These are phyloP conservation scores for Litsea cubeba DNA, from an alignment of 164 flowering plant genomes.

Conservation along the genomic window DNA sequence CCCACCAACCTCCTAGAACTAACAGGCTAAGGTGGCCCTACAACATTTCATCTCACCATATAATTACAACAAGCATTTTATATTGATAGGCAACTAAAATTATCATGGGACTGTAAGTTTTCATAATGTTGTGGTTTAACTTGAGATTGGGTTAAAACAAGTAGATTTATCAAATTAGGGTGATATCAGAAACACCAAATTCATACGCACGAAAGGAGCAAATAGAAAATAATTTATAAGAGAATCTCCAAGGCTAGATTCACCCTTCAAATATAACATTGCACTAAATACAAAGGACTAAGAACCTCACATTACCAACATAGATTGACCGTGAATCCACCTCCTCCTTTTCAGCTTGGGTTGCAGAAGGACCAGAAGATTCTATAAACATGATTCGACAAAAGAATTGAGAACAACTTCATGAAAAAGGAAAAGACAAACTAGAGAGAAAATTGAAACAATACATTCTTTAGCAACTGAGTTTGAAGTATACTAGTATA, in stretches of 20 bases:
- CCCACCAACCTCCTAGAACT: too few relatives aligned
- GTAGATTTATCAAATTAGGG: neutral
- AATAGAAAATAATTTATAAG: neutral
- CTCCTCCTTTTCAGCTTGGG: conserved; percentile 60
- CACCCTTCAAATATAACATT: neutral
- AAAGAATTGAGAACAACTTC: neutral
- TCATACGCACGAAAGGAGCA: neutral
- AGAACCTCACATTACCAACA: conserved; percentile 75
- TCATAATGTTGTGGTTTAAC: neutral
- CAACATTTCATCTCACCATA: too few relatives aligned
- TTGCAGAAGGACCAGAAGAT: conserved; percentile 45
- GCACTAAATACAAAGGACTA: neutral
- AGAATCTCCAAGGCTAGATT: neutral
- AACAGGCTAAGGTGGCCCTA: too few relatives aligned
- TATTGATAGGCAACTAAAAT: too few relatives aligned
- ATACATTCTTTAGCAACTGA: neutral
- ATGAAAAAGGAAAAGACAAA: neutral
- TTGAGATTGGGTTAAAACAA: neutral
- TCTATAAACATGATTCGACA: conserved; percentile 25
- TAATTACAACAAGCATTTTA: too few relatives aligned
- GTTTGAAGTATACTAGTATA: neutral
- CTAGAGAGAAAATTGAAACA: neutral
- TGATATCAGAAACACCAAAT: neutral
- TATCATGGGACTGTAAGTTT: too few relatives aligned
- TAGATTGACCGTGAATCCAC: conserved; percentile 77